Conservation (phyloP, 345 rosid species). For the Heritiera littoralis region DNA sequence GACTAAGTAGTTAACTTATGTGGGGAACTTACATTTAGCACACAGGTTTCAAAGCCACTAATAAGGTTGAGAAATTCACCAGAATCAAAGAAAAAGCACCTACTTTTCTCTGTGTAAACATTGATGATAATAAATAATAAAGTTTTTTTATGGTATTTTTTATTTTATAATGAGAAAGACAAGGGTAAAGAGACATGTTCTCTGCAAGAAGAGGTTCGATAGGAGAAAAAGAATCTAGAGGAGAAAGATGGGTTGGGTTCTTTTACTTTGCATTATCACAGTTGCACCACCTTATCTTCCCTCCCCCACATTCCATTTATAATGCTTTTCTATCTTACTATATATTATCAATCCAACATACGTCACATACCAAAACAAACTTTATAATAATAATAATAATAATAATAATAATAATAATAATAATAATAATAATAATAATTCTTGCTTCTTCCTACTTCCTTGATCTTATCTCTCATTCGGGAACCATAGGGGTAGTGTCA, state of each 20-base stretch:
- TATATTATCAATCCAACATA: not conserved
- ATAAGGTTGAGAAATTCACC: conserved; percentile 16
- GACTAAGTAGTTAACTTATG: too few species aligned
- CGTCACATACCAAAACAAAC: not conserved
- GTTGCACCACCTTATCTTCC: conserved; percentile 50
- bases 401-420: not conserved
- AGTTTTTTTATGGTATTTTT: not conserved
- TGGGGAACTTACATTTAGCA: not conserved
- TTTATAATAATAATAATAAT: not conserved
- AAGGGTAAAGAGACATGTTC: conserved; percentile 48
- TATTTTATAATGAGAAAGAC: conserved; percentile 19
- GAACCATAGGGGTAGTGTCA: conserved; percentile 16
- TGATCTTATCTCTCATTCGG: conserved; percentile 31
- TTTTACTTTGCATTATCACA: conserved; percentile 39
- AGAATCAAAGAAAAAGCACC: not conserved
- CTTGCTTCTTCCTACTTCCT: conserved; percentile 23
- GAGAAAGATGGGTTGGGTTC: conserved; percentile 38
- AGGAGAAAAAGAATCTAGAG: conserved; percentile 51
- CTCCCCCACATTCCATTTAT: conserved; percentile 39
- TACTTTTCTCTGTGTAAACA: not conserved
- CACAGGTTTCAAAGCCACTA: conserved; percentile 29
- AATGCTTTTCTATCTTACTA: not conserved
- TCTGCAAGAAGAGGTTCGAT: conserved; percentile 47
- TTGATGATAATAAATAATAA: not conserved
- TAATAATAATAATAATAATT: not conserved